Evolutionary conservation across 2,329 filamentous ascomycete species (phyloP).

Genomic region (Chaetothyriales sp.): DNA sequence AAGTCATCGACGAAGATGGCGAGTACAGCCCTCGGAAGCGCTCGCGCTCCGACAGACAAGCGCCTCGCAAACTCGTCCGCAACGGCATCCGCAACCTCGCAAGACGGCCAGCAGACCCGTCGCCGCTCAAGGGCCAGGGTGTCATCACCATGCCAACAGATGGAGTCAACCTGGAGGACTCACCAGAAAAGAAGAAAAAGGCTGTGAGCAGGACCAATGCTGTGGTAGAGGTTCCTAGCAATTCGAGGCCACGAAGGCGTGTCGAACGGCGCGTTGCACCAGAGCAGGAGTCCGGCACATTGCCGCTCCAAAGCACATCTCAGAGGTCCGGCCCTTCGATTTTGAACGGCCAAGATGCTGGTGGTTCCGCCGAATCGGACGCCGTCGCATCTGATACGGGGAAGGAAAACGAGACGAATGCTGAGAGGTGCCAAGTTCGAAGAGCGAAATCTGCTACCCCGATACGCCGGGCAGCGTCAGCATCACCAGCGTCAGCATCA

Average conservation of each 20-base stretch:
- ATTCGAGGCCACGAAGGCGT: background rate
- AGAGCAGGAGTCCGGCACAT: background rate
- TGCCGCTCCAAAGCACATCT: background rate
- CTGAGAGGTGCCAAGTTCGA: background rate
- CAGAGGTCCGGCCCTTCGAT: background rate
- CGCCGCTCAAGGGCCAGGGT: background rate
- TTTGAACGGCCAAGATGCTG: background rate
- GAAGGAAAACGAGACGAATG: background rate
- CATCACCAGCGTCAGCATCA: background rate
- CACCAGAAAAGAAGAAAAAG: slow-evolving; percentile 7
- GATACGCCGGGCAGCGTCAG: background rate
- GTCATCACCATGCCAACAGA: slow-evolving; percentile 4
- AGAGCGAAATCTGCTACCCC: no score
- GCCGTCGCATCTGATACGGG: background rate
- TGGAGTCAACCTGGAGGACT: slow-evolving; percentile 10
- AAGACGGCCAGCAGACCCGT: background rate
- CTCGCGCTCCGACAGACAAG: background rate
- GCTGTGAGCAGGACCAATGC: background rate
- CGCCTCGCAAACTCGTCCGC: background rate
- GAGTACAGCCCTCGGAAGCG: background rate
- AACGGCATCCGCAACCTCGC: background rate
- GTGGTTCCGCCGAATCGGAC: background rate
- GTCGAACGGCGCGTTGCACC: background rate
- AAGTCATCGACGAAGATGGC: background rate
- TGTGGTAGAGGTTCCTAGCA: background rate